Base-by-base conservation (phyloP, 2,329 filamentous ascomycete species). In the Ascocoryne sarcoides region DNA sequence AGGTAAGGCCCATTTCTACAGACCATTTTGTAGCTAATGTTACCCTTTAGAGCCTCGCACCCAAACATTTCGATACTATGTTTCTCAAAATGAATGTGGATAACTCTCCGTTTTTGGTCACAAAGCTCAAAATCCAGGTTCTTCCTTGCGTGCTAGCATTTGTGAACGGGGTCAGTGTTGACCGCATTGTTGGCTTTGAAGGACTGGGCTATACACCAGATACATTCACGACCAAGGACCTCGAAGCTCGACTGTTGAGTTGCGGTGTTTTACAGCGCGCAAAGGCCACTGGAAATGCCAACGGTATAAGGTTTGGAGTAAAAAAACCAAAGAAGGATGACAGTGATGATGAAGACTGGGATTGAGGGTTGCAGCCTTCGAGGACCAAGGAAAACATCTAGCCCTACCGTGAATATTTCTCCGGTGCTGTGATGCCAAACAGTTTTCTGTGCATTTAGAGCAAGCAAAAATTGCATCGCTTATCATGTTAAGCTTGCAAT, bases 41-140 rank as follows among this genome's bases (percentile, higher is more conserved):
- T 26, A 12, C 23, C 7, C 12, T 12, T 26, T 26, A 26, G 65
- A 55, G 60, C 9, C 61, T 78, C 30, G 72, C 73, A 1, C 64
- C 65, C 14, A 72, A 71, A 43, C 74, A 78, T 53, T 73, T 73
- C 46, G 73, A 77, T 50, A 75, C 74, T 2, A 62, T 73, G 14
- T 71, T 78, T 40, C 57, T 76, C 14, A 68, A 65, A 45, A 75
- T 77, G 53, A 71, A 74, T 46, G 74, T 77, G 23, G 72, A 76
- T 40, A 75, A 77, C 44, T 71, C 71, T 4, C 72, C 74, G 1
- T 78, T 76, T 44, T 58, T 78, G 38, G 72, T 76, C 18, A 69
- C 70, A 3, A 75, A 72, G 51, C 57, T 78, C 20, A 72, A 71
- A 28, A 62, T 78, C 14, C 67, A 76, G 50, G 71, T 77, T 2